Conservation (phyloP, 345 rosid genomes). For the Salix caprea region DNA sequence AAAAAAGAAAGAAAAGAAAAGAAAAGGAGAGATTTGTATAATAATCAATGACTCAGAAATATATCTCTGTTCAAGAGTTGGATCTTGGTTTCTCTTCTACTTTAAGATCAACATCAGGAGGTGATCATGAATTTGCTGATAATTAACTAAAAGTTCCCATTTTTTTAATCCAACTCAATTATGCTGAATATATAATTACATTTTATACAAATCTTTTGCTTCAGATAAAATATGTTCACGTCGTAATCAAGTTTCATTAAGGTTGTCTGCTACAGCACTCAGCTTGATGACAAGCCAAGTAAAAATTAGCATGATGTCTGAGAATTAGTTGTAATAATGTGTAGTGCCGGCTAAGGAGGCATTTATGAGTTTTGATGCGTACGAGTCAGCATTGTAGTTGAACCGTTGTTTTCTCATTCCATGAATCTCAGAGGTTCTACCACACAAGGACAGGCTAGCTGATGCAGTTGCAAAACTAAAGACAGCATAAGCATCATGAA, state of each 20-base stretch:
- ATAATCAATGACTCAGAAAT: too few species aligned
- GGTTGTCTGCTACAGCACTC: neutral
- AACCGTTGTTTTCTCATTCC: neutral
- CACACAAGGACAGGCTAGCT: neutral
- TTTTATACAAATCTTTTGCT: neutral
- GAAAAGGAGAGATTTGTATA: too few species aligned
- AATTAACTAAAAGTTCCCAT: neutral
- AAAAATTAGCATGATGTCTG: neutral
- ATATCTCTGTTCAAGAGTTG: neutral
- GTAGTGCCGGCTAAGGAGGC: neutral
- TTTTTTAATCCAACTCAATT: neutral
- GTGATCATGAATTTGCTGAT: neutral
- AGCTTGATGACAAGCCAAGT: neutral
- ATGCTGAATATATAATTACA: neutral
- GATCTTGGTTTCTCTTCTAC: neutral
- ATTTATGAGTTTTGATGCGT: neutral
- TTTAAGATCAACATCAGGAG: neutral
- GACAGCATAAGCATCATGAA: too few species aligned
- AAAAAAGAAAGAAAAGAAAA: too few species aligned
- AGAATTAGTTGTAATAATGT: neutral
- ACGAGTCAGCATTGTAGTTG: neutral
- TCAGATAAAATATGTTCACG: neutral
- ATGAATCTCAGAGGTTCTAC: neutral
- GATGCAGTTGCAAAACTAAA: too few species aligned
- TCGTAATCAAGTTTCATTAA: constrained; percentile 7